A percentile compares a stretch with the other conserved stretches of the same genome.
Evolutionary conservation across 139 green algal genomes (phyloP).

Genomic region (Pseudopediastrum boryanum): DNA sequence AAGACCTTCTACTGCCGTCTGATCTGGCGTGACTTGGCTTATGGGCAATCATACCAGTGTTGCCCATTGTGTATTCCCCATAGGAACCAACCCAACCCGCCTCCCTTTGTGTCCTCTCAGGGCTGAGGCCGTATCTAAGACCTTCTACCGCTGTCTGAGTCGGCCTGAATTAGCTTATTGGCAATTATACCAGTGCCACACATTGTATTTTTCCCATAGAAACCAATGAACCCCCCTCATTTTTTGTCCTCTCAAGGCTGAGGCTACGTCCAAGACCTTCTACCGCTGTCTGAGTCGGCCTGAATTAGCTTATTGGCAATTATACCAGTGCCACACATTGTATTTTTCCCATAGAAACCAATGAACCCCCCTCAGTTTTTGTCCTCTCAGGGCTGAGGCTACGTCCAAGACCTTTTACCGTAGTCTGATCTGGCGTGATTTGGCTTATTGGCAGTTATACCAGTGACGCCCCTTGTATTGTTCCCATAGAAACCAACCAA

Average conservation of each 20-base stretch:
- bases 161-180: neutral
- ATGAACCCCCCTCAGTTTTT: neutral
- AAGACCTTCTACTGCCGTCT: too few relatives aligned
- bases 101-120: neutral
- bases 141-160: too few relatives aligned
- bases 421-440: constrained; percentile 70
- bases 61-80: neutral
- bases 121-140: too few relatives aligned
- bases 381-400: constrained; percentile 1
- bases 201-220: neutral
- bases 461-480: constrained; percentile 50
- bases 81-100: neutral
- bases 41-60: neutral
- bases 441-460: constrained; percentile 79
- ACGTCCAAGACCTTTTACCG: constrained; percentile 64
- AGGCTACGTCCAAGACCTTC: constrained; percentile 58
- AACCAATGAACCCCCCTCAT: neutral
- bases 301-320: constrained; percentile 79
- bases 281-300: constrained; percentile 64
- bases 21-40: neutral
- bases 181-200: neutral
- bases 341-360: neutral
- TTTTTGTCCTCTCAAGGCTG: neutral
- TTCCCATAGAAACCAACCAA: too few relatives aligned
- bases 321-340: constrained; percentile 61